A percentile compares a stretch with the other conserved stretches of the same genome.
Evolutionary conservation across 805 yeast species (phyloP).

Genomic region (Lachancea meyersii): DNA sequence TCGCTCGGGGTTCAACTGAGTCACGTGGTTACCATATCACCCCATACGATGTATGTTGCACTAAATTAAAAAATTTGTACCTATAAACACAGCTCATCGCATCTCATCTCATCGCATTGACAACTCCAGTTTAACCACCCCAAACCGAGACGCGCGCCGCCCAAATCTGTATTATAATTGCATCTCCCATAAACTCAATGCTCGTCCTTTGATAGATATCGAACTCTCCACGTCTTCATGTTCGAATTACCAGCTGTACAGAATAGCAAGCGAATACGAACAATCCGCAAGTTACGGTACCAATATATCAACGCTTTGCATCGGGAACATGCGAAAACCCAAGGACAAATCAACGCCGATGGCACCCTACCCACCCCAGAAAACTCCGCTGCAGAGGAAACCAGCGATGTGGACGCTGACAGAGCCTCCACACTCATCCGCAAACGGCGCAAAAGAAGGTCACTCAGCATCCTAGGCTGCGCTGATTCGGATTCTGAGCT

Average conservation of each 20-base stretch:
- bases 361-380: slow-evolving; percentile 23
- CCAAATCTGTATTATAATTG: neutral
- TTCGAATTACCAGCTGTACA: slow-evolving; percentile 25
- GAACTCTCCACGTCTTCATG: too few species aligned
- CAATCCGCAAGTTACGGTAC: slow-evolving; percentile 25
- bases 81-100: slow-evolving; percentile 1
- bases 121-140: too few species aligned
- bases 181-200: neutral
- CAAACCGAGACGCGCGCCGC: too few species aligned
- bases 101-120: slow-evolving; percentile 6
- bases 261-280: slow-evolving; percentile 14
- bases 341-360: neutral
- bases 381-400: slow-evolving; percentile 21
- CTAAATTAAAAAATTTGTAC: neutral
- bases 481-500: slow-evolving; percentile 16
- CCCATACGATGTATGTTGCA: neutral
- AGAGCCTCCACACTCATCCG: slow-evolving; percentile 8
- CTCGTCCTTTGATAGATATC: neutral
- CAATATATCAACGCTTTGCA: slow-evolving; percentile 22
- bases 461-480: slow-evolving; percentile 21
- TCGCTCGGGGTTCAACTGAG: too few species aligned
- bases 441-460: slow-evolving; percentile 16
- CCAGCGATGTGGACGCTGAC: slow-evolving; percentile 17
- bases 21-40: neutral
- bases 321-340: slow-evolving; percentile 14